These are phyloP conservation scores for Microascus cirrosus DNA, from an alignment of 2,329 filamentous ascomycete genomes.

Conservation along the genomic window DNA sequence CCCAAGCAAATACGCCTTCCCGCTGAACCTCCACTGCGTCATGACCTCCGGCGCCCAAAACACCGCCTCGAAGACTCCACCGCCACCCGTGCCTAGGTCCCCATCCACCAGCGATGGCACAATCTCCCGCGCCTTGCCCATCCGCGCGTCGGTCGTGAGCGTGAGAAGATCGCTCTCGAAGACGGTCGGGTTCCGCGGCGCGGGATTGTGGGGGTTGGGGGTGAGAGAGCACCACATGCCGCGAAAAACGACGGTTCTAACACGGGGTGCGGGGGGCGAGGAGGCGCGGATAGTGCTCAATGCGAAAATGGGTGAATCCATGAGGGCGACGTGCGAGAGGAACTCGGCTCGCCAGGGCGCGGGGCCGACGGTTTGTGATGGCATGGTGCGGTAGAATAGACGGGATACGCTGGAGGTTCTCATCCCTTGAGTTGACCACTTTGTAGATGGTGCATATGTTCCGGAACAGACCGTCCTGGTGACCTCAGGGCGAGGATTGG, in stretches of 20 bases:
- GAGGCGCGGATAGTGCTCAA: constrained; percentile 37
- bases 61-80: constrained; percentile 67
- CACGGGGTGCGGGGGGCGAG: constrained; percentile 38
- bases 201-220: constrained; percentile 60
- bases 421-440: background rate
- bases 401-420: constrained; percentile 1
- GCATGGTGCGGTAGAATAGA: constrained; percentile 15
- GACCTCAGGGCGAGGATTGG: no score
- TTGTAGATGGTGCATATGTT: no score
- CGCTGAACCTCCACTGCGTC: constrained; percentile 79
- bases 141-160: constrained; percentile 80
- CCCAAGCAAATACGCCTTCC: constrained; percentile 64
- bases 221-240: constrained; percentile 63
- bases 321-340: constrained; percentile 34
- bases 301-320: constrained; percentile 36
- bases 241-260: constrained; percentile 72
- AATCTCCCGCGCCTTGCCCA: constrained; percentile 72
- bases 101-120: constrained; percentile 24
- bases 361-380: constrained; percentile 9
- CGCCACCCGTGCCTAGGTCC: constrained; percentile 43
- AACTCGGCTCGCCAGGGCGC: constrained; percentile 45
- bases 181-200: constrained; percentile 53
- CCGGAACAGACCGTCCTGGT: no score
- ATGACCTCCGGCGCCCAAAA: constrained; percentile 64
- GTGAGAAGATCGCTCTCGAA: constrained; percentile 71